phyloP scores from a whole-genome alignment of 2,329 filamentous ascomycete species.

The Talaromyces sp. region DNA sequence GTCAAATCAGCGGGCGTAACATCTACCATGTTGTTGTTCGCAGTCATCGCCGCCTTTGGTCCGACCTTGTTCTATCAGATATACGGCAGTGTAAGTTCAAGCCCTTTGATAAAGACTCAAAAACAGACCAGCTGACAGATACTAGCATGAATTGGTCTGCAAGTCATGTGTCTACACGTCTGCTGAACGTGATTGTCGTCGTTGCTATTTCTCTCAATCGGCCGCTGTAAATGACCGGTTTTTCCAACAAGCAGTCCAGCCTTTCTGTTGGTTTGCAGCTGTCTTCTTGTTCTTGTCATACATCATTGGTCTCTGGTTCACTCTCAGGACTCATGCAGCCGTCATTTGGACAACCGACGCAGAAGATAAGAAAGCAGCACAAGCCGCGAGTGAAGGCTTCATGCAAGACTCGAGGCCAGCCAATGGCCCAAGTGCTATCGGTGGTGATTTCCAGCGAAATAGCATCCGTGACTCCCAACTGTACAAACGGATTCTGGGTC shows the following conservation, averaged over 20 bases:
- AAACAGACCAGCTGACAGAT: conserved; percentile 15
- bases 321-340: conserved; percentile 88
- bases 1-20: conserved; percentile 93
- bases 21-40: conserved; percentile 95
- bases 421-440: conserved; percentile 25
- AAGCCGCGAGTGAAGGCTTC: conserved; percentile 24
- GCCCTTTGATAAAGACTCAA: background rate
- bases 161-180: conserved; percentile 56
- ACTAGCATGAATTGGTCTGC: conserved; percentile 83
- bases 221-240: conserved; percentile 83
- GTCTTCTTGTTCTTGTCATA: conserved; percentile 86
- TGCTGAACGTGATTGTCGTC: conserved; percentile 65
- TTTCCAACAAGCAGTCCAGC: conserved; percentile 83
- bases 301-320: conserved; percentile 90
- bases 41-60: conserved; percentile 89
- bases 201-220: conserved; percentile 89
- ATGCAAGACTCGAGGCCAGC: conserved; percentile 32
- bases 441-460: conserved; percentile 43
- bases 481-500: conserved; percentile 89
- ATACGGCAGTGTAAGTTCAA: conserved; percentile 70
- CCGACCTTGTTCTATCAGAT: conserved; percentile 98
- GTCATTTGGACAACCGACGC: conserved; percentile 90
- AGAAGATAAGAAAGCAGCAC: conserved; percentile 65
- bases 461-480: conserved; percentile 84
- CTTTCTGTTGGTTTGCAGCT: conserved; percentile 88